A percentile compares a stretch with the other conserved stretches of the same genome.
Conservation (phyloP, 495 filamentous ascomycete genomes). For the Entonaema liquescens region DNA sequence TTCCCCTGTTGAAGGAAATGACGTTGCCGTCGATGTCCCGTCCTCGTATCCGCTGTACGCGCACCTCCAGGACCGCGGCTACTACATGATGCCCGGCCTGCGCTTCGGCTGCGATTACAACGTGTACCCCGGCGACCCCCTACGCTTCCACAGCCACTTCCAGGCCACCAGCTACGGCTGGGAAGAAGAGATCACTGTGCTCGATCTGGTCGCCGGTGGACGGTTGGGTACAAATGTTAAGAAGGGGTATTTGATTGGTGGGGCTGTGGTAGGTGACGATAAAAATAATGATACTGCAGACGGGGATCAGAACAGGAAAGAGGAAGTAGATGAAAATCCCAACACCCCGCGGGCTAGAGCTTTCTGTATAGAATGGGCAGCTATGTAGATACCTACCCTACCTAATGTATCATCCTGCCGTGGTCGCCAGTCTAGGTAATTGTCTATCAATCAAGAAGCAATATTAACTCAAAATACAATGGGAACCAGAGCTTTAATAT, state of each 20-base stretch:
- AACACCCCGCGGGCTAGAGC: slow-evolving; percentile 59
- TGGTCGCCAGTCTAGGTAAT: neutral
- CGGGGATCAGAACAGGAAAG: slow-evolving; percentile 22
- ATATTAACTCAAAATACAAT: neutral
- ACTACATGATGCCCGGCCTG: slow-evolving; percentile 89
- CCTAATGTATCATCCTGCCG: neutral
- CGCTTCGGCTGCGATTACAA: slow-evolving; percentile 91
- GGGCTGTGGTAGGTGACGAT: slow-evolving; percentile 44
- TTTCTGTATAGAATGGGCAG: slow-evolving; percentile 86
- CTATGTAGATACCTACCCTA: slow-evolving; percentile 76
- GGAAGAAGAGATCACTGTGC: slow-evolving; percentile 84
- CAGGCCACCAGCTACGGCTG: slow-evolving; percentile 78
- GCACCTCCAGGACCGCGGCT: slow-evolving; percentile 79
- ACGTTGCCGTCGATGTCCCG: slow-evolving; percentile 38
- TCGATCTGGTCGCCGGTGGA: slow-evolving; percentile 85
- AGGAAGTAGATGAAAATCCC: slow-evolving; percentile 33
- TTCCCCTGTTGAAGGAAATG: neutral
- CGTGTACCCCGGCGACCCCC: slow-evolving; percentile 92
- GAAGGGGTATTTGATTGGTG: slow-evolving; percentile 91
- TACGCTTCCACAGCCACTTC: slow-evolving; percentile 95
- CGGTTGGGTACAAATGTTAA: slow-evolving; percentile 93
- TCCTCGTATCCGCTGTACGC: slow-evolving; percentile 69
- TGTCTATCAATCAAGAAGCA: neutral
- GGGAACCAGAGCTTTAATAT: too few relatives aligned
- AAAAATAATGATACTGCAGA: neutral